These are phyloP conservation scores for Galeopsis tetrahit DNA, from an alignment of 257 asterid species.

Conservation along the genomic window DNA sequence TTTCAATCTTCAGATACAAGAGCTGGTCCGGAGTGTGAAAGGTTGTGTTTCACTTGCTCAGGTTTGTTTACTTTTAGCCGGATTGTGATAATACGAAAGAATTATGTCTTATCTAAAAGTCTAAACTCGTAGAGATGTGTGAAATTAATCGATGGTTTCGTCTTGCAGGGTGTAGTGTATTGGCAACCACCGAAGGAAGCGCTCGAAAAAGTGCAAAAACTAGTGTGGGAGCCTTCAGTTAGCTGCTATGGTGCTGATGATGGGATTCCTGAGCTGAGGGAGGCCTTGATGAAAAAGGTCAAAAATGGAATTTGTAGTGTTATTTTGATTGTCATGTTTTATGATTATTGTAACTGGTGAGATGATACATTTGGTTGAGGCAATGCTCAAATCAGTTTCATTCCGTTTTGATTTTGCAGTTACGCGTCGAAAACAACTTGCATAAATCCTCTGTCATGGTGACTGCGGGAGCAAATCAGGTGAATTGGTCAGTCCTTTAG, in stretches of 20 bases:
- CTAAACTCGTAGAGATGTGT: no score
- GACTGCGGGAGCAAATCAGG: constrained; percentile 99
- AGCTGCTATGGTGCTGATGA: constrained; percentile 96
- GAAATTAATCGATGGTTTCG: neutral
- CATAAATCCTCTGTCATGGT: constrained; percentile 93
- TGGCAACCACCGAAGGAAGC: constrained; percentile 97
- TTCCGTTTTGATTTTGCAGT: constrained; percentile 46
- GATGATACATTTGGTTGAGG: no score
- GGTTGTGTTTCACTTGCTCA: constrained; percentile 93
- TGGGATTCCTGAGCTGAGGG: constrained; percentile 92
- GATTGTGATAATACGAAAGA: no score
- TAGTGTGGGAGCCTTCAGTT: constrained; percentile 83
- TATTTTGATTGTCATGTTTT: neutral
- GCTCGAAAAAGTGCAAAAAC: constrained; percentile 70
- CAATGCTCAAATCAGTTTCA: neutral
- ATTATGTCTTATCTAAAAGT: no score
- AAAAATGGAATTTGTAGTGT: neutral
- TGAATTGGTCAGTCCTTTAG: no score
- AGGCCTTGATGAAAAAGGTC: constrained; percentile 79
- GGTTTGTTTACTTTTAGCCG: constrained; percentile 82
- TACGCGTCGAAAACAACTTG: constrained; percentile 67
- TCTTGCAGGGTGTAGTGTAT: constrained; percentile 84
- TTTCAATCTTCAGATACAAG: constrained; percentile 72
- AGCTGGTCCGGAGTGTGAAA: constrained; percentile 73
- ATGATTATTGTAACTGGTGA: no score